These are phyloP conservation scores for Amphichorda felina DNA, from an alignment of 2,329 filamentous ascomycete genomes.

Conservation along the genomic window DNA sequence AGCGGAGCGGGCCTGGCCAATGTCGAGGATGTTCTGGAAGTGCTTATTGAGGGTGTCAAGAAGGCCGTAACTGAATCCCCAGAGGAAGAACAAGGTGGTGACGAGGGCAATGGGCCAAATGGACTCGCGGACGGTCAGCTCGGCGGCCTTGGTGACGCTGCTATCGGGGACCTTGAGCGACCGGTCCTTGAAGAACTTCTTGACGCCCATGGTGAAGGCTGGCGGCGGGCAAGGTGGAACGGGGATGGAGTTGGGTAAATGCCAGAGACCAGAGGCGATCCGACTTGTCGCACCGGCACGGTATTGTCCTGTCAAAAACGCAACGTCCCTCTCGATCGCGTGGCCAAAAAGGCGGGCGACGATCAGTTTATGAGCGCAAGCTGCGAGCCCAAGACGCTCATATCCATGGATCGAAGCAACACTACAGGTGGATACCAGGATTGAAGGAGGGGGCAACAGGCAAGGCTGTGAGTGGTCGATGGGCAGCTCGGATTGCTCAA, in stretches of 20 bases:
- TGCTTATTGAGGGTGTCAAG: constrained; percentile 37
- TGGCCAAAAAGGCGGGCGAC: no score
- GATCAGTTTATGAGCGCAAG: no score
- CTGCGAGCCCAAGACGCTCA: no score
- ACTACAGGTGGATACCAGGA: no score
- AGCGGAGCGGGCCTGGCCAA: constrained; percentile 29
- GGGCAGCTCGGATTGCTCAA: no score
- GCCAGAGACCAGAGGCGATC: no score
- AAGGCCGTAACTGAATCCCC: constrained; percentile 33
- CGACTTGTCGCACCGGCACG: no score
- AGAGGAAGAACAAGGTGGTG: constrained; percentile 32
- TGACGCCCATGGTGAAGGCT: constrained; percentile 26
- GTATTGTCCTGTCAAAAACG: neutral
- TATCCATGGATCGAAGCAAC: no score
- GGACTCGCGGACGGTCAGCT: constrained; percentile 55
- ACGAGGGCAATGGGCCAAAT: constrained; percentile 51
- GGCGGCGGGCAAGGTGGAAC: no score
- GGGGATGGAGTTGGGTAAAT: no score
- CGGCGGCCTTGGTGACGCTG: constrained; percentile 27
- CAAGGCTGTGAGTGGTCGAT: no score
- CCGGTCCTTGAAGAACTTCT: constrained; percentile 29
- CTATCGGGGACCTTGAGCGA: constrained; percentile 31
- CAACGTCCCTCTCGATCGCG: neutral
- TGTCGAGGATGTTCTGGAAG: constrained; percentile 32
- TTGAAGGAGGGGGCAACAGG: no score